These are phyloP conservation scores for Cutaneotrichosporon dermatis DNA, from an alignment of 1,284 basidiomycete species.

Conservation along the genomic window DNA sequence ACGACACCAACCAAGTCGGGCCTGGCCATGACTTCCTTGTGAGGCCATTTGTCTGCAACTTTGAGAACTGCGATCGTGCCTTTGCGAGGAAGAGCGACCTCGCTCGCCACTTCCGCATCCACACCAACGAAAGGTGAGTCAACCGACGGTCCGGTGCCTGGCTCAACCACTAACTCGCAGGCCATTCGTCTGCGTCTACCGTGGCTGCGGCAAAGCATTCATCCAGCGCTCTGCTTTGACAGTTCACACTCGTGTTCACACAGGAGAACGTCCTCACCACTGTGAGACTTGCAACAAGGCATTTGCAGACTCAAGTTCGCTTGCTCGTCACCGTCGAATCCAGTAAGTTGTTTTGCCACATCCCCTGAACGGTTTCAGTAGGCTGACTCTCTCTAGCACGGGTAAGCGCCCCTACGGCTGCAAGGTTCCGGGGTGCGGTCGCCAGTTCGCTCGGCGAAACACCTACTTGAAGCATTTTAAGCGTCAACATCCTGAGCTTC, in stretches of 20 bases:
- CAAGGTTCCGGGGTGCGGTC: slow-evolving; percentile 30
- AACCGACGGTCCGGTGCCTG: too few species aligned
- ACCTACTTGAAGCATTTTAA: slow-evolving; percentile 45
- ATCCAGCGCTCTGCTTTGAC: slow-evolving; percentile 50
- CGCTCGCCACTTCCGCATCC: slow-evolving; percentile 51
- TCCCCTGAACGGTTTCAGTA: slow-evolving; percentile 4
- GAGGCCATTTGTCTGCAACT: slow-evolving; percentile 47
- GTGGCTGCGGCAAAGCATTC: slow-evolving; percentile 46
- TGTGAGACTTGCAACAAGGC: slow-evolving; percentile 54
- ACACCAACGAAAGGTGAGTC: slow-evolving; percentile 47
- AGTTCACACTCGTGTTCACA: slow-evolving; percentile 51
- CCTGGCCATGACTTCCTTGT: slow-evolving; percentile 32
- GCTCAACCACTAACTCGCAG: slow-evolving; percentile 20
- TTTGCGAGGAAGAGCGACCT: slow-evolving; percentile 53
- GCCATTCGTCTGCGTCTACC: slow-evolving; percentile 44
- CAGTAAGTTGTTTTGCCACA: slow-evolving; percentile 47
- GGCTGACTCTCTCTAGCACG: slow-evolving; percentile 26
- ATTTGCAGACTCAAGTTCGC: slow-evolving; percentile 57
- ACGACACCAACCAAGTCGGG: slow-evolving; percentile 42
- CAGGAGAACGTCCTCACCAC: slow-evolving; percentile 56
- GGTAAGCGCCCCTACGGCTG: slow-evolving; percentile 43
- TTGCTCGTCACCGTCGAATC: slow-evolving; percentile 56
- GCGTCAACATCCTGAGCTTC: slow-evolving; percentile 38
- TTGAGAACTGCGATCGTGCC: slow-evolving; percentile 48
- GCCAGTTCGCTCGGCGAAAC: slow-evolving; percentile 43